Evolutionary conservation across 306 rosid genomes (phyloP).

Genomic region (Prunus kanzakura): DNA sequence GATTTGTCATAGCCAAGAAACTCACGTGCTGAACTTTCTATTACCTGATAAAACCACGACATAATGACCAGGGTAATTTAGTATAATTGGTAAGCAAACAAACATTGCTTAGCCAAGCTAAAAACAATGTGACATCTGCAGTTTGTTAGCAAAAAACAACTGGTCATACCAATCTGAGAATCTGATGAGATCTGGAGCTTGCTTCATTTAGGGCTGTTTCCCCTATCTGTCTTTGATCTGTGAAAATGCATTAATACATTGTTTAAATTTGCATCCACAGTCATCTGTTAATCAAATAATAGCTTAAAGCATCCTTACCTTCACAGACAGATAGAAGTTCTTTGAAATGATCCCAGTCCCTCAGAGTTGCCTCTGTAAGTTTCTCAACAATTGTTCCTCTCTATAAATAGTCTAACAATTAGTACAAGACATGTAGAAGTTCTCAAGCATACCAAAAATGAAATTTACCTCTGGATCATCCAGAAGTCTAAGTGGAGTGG

Average conservation of each 20-base stretch:
- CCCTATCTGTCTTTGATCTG: slow-evolving; percentile 98
- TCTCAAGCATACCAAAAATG: slow-evolving; percentile 19
- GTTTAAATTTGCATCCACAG: slow-evolving; percentile 18
- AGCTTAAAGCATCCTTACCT: slow-evolving; percentile 46
- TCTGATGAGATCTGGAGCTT: slow-evolving; percentile 99
- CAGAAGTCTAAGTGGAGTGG: slow-evolving; percentile 84
- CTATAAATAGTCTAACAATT: slow-evolving; percentile 47
- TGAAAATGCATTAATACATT: slow-evolving; percentile 18
- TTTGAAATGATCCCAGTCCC: slow-evolving; percentile 79
- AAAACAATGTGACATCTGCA: not conserved
- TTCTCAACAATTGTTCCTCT: slow-evolving; percentile 93
- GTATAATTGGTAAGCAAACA: slow-evolving; percentile 11
- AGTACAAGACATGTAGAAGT: slow-evolving; percentile 19
- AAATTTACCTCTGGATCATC: slow-evolving; percentile 95
- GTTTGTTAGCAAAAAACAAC: not conserved
- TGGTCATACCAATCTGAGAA: slow-evolving; percentile 81
- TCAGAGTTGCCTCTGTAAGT: slow-evolving; percentile 79
- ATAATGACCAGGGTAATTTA: slow-evolving; percentile 19
- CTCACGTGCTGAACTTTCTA: slow-evolving; percentile 92
- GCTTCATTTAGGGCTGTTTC: slow-evolving; percentile 95
- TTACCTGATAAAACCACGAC: slow-evolving; percentile 52
- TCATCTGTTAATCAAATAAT: slow-evolving; percentile 14
- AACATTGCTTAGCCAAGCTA: not conserved
- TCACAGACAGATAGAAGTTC: slow-evolving; percentile 84
- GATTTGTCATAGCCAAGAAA: slow-evolving; percentile 89